phyloP scores from a whole-genome alignment of 768 basidiomycete species.

The Kwoniella dendrophila region DNA sequence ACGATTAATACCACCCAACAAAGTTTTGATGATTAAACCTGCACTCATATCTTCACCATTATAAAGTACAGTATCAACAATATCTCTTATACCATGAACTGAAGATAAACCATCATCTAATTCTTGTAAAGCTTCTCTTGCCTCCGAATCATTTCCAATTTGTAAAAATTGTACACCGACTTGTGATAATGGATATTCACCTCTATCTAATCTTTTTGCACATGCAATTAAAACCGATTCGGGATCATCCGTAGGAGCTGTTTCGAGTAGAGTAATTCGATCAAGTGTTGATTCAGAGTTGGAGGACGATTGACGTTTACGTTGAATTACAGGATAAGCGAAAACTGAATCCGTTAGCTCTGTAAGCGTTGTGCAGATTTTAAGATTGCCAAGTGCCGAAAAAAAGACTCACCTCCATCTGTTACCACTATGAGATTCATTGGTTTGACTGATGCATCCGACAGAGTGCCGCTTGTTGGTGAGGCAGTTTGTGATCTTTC shows the following conservation, averaged over 20 bases:
- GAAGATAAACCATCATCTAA: constrained; percentile 65
- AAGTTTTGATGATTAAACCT: constrained; percentile 64
- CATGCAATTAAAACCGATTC: constrained; percentile 56
- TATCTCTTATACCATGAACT: constrained; percentile 62
- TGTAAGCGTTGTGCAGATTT: not conserved
- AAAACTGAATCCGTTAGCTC: constrained; percentile 33
- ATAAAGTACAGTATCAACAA: constrained; percentile 71
- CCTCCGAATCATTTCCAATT: constrained; percentile 60
- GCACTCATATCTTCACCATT: constrained; percentile 58
- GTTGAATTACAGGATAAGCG: constrained; percentile 29
- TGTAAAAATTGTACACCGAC: constrained; percentile 74
- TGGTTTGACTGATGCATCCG: constrained; percentile 43
- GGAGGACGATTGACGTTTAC: constrained; percentile 9
- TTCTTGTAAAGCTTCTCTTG: constrained; percentile 59
- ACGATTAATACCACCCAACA: constrained; percentile 70
- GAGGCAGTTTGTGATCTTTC: constrained; percentile 25
- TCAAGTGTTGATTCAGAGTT: constrained; percentile 10
- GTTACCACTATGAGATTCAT: constrained; percentile 51
- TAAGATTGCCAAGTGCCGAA: not conserved
- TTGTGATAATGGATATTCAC: constrained; percentile 63
- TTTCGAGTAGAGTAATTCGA: constrained; percentile 36
- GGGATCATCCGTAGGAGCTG: constrained; percentile 58
- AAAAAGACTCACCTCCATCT: constrained; percentile 43
- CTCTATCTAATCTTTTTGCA: constrained; percentile 61
- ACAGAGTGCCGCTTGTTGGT: constrained; percentile 2